phyloP scores from a whole-genome alignment of 2,329 filamentous ascomycete genomes.

The Pseudocercospora vitis region DNA sequence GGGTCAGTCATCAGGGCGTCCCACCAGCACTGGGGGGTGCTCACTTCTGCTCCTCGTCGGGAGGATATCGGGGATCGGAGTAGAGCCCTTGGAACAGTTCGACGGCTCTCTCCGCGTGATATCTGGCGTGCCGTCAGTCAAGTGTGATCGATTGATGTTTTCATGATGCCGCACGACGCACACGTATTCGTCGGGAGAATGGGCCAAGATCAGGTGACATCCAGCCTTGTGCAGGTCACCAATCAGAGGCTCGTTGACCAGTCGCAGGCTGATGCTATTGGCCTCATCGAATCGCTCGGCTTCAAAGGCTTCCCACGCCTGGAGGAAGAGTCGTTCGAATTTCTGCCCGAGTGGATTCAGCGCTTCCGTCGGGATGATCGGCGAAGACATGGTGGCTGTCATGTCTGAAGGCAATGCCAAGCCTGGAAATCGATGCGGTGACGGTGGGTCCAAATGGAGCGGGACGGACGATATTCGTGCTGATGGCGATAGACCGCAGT shows the following conservation, averaged over 20 bases:
- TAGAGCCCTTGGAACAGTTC: constrained; percentile 15
- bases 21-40: too few species aligned
- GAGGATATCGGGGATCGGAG: constrained; percentile 14
- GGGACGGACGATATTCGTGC: too few species aligned
- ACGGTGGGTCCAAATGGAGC: too few species aligned
- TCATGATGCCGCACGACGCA: not conserved
- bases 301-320: constrained; percentile 20
- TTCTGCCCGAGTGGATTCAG: constrained; percentile 20
- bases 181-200: constrained; percentile 21
- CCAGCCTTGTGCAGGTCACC: constrained; percentile 21
- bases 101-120: constrained; percentile 19
- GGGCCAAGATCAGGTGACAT: constrained; percentile 22
- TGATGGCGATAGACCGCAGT: too few species aligned
- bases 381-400: constrained; percentile 4
- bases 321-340: constrained; percentile 18
- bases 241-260: constrained; percentile 16
- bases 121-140: constrained; percentile 1
- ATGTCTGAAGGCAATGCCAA: too few species aligned
- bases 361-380: constrained; percentile 16
- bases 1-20: not conserved
- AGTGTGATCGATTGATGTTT: not conserved
- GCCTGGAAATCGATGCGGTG: too few species aligned
- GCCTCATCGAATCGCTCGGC: constrained; percentile 19
- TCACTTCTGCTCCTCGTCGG: constrained; percentile 15
- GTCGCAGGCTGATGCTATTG: constrained; percentile 9